Conservation (phyloP, 176 grass and related monocot genomes). For the Raddia distichophylla region DNA sequence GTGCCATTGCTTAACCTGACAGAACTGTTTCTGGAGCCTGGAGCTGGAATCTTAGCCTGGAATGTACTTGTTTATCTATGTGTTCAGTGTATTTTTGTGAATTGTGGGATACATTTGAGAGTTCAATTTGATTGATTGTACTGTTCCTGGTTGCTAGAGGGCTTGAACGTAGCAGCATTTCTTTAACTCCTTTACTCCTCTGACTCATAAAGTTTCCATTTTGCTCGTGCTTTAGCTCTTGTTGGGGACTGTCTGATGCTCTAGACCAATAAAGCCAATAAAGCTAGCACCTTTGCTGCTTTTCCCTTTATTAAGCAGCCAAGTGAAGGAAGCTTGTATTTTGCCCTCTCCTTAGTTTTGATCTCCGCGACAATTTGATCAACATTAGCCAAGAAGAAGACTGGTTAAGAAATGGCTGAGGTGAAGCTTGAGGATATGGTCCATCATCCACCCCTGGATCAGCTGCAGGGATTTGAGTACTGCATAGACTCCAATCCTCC, state of each 20-base stretch:
- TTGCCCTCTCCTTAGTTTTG: background rate
- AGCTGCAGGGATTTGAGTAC: conserved; percentile 90
- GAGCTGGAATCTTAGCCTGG: conserved; percentile 9
- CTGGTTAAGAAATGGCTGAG: conserved; percentile 60
- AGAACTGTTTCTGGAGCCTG: background rate
- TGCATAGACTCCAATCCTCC: conserved; percentile 98
- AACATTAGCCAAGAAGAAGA: background rate
- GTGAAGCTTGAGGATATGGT: conserved; percentile 78
- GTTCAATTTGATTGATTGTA: background rate
- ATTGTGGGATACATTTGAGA: background rate
- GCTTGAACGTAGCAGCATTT: background rate
- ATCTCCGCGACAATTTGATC: background rate
- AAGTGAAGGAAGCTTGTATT: background rate
- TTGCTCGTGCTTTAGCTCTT: background rate
- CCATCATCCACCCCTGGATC: conserved; percentile 83
- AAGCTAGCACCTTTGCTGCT: background rate
- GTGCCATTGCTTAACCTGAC: background rate
- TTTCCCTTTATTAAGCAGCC: background rate
- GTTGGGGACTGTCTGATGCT: background rate
- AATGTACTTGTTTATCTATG: background rate
- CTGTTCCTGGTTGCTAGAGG: conserved; percentile 4
- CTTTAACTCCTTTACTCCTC: background rate
- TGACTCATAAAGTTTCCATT: background rate
- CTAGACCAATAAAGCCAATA: background rate
- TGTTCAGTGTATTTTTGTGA: background rate